Base-by-base conservation (phyloP, 2,329 filamentous ascomycete genomes). In the Chaetomiaceae sp. region DNA sequence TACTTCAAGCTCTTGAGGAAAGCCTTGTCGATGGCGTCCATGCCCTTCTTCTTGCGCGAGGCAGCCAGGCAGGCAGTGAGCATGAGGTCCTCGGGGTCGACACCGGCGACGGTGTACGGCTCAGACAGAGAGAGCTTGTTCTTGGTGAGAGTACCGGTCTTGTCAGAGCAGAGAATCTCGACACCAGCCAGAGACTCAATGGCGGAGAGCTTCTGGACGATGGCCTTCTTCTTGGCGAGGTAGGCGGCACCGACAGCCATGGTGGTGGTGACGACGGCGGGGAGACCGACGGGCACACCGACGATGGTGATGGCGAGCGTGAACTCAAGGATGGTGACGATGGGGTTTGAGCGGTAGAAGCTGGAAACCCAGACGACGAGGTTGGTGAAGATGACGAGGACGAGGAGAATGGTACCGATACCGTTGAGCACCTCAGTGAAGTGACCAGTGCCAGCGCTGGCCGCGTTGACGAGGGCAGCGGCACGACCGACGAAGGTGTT, bases 221-320 rank as follows among this genome's bases (percentile, higher is more conserved):
- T 94, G 45, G 88, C 89, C 73, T 90, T 82, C 77, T 91, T 90
- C 76, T 89, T 90, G 61, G 88, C 88, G 49, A 95, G 80, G 68
- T 93, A 93, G 54, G 88, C 86, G 56, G 88, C 88, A 72, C 88
- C 88, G 65, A 95, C 88, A 65, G 88, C 88, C 88, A 95, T 93
- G 64, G 88, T 95, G 59, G 88, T 95, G 60, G 89, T 95, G 51
- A 94, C 88, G 71, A 95, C 88, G 58, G 87, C 88, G 50, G 88
- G 88, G 56, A 95, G 86, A 83, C 88, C 88, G 69, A 95, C 88
- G 45, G 88, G 88, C 20, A 95, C 88, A 78, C 88, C 88, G 52
- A 94, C 86, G 56, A 95, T 91, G 59, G 87, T 93, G 60, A 95
- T 90, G 56, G 86, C 88, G 36, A 95, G 76, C 45, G 88, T 93